These are phyloP conservation scores for Peniophora sp. DNA, from an alignment of 1,284 basidiomycete genomes.

Conservation along the genomic window DNA sequence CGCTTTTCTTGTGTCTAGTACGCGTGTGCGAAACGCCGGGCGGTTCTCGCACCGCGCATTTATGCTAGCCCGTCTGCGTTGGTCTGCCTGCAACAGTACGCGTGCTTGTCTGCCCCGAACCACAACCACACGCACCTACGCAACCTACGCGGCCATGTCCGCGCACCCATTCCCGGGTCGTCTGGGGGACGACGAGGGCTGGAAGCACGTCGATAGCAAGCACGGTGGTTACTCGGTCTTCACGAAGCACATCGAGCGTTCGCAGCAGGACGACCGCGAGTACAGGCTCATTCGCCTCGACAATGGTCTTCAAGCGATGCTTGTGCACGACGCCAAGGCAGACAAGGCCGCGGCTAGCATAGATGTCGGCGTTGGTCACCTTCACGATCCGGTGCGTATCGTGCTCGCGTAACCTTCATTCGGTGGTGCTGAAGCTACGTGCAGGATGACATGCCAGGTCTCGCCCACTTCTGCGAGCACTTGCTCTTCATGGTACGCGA, in stretches of 20 bases:
- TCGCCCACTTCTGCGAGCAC: constrained; percentile 94
- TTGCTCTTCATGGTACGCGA: constrained; percentile 85
- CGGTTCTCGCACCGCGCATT: too few species aligned
- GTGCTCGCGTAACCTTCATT: not conserved
- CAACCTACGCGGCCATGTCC: not conserved
- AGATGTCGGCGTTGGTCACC: constrained; percentile 92
- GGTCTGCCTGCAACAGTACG: too few species aligned
- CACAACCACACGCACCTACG: not conserved
- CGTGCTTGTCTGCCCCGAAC: too few species aligned
- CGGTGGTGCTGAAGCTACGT: not conserved
- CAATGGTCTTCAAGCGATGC: constrained; percentile 83
- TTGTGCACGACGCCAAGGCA: constrained; percentile 82
- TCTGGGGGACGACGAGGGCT: constrained; percentile 18
- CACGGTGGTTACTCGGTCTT: constrained; percentile 45
- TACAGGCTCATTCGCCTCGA: constrained; percentile 80
- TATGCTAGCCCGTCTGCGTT: too few species aligned
- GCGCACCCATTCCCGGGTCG: not conserved
- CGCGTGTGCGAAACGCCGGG: too few species aligned
- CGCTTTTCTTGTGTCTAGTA: too few species aligned
- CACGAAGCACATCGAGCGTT: constrained; percentile 65
- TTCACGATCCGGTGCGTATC: constrained; percentile 81
- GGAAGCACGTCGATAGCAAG: constrained; percentile 28
- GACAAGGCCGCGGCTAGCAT: constrained; percentile 96
- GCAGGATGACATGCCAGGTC: constrained; percentile 79
- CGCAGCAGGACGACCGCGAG: constrained; percentile 68